These are phyloP conservation scores for Talaromyces sp. DNA, from an alignment of 2,329 filamentous ascomycete species.

Conservation along the genomic window DNA sequence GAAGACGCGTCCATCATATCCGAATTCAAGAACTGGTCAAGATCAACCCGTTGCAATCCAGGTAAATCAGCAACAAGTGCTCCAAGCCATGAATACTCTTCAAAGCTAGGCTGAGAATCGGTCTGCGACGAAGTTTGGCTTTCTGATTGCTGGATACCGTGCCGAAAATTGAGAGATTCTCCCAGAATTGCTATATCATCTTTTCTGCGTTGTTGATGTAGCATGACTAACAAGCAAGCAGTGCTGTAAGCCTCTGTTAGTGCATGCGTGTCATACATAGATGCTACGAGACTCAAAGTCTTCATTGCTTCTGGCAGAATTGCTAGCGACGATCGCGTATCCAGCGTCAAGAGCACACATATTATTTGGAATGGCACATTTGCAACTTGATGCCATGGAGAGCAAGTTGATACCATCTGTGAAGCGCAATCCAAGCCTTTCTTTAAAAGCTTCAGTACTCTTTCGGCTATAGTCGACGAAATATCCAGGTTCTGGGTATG, in stretches of 20 bases:
- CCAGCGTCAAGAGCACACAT: conserved; percentile 58
- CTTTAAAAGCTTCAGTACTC: conserved; percentile 48
- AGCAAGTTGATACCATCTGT: conserved; percentile 45
- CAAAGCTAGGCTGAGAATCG: conserved; percentile 23
- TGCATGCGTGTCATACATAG: conserved; percentile 48
- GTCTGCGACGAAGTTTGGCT: conserved; percentile 7
- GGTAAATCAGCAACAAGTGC: conserved; percentile 46
- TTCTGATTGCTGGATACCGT: conserved; percentile 16
- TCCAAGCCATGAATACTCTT: conserved; percentile 44
- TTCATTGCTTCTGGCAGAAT: conserved; percentile 56
- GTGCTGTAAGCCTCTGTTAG: conserved; percentile 57
- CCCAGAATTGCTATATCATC: conserved; percentile 34
- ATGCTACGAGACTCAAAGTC: conserved; percentile 45
- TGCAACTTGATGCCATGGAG: conserved; percentile 61
- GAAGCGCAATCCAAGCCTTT: conserved; percentile 51
- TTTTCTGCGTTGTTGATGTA: conserved; percentile 54
- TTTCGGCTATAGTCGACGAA: conserved; percentile 43
- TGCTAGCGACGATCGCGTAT: conserved; percentile 51
- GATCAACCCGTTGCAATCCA: conserved; percentile 42
- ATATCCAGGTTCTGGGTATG: conserved; percentile 53
- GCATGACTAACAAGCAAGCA: conserved; percentile 53
- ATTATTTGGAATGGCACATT: conserved; percentile 63
- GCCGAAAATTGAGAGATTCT: conserved; percentile 31
- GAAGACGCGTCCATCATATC: conserved; percentile 27
- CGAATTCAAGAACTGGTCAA: conserved; percentile 43